Conservation (phyloP, 176 grass and related monocot genomes). For the Tillandsia leiboldiana region DNA sequence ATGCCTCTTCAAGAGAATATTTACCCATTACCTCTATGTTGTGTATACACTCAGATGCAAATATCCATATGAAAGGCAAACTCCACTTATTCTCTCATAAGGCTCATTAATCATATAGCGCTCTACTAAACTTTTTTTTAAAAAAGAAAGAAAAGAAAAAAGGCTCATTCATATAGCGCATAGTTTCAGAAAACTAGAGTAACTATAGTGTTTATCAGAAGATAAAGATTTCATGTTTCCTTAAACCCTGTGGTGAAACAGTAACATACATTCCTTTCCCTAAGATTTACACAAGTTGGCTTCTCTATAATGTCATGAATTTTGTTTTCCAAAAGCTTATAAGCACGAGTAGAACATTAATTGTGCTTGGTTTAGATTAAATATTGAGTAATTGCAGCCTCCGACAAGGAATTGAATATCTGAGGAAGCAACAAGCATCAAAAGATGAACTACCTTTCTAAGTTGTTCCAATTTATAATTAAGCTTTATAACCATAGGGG, state of each 20-base stretch:
- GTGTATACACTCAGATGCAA: not conserved
- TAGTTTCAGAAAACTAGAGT: no score
- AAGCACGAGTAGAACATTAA: not conserved
- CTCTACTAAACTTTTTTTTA: no score
- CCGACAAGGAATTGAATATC: not conserved
- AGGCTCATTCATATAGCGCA: no score
- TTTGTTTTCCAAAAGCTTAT: not conserved
- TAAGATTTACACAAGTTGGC: not conserved
- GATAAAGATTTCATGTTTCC: not conserved
- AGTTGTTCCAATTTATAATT: not conserved
- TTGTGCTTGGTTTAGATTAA: not conserved
- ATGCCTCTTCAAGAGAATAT: not conserved
- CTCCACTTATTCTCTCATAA: no score
- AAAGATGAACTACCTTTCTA: not conserved
- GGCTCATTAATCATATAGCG: no score
- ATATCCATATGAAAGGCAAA: slow-evolving; percentile 1
- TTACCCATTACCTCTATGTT: not conserved
- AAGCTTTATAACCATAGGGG: not conserved
- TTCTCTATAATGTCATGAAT: not conserved
- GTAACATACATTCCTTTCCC: not conserved
- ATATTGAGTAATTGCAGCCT: not conserved
- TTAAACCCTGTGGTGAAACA: not conserved
- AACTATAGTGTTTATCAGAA: not conserved
- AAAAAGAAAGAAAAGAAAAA: no score
- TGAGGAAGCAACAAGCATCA: not conserved